These are phyloP conservation scores for Candida hispaniensis DNA, from an alignment of 805 yeast species.

Conservation along the genomic window DNA sequence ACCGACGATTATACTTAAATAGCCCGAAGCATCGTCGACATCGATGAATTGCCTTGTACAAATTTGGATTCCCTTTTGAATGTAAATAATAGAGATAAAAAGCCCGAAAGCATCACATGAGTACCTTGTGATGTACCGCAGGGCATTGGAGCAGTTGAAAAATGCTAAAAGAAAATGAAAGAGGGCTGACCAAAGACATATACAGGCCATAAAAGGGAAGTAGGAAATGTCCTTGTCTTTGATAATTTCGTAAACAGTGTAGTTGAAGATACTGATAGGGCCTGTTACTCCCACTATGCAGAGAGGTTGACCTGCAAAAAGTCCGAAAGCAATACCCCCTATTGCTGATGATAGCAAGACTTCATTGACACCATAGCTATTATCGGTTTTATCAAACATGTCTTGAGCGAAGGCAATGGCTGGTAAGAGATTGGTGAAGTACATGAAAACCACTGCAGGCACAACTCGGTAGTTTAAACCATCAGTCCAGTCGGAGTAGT, in stretches of 20 bases:
- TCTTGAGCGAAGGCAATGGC: constrained; percentile 96
- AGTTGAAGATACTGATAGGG: constrained; percentile 84
- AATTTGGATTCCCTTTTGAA: constrained; percentile 85
- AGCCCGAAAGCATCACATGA: constrained; percentile 92
- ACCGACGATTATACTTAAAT: constrained; percentile 63
- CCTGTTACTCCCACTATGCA: constrained; percentile 97
- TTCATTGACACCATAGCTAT: constrained; percentile 87
- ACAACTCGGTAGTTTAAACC: constrained; percentile 77
- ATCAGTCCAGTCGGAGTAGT: constrained; percentile 70
- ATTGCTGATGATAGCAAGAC: constrained; percentile 72
- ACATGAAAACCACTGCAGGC: constrained; percentile 73
- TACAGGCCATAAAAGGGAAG: constrained; percentile 94
- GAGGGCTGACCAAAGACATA: constrained; percentile 81
- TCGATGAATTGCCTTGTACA: constrained; percentile 54
- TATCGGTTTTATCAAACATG: constrained; percentile 84
- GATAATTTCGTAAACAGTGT: constrained; percentile 71
- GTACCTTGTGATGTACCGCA: constrained; percentile 64
- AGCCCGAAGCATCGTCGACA: constrained; percentile 40
- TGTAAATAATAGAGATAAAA: constrained; percentile 76
- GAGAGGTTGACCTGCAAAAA: constrained; percentile 80
- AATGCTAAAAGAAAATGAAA: constrained; percentile 67
- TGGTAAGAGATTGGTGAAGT: constrained; percentile 81
- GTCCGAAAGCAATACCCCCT: constrained; percentile 82
- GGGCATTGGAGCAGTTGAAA: constrained; percentile 52
- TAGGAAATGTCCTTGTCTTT: constrained; percentile 41